phyloP scores from a whole-genome alignment of 805 yeast genomes.

The Peterozyma toletana region DNA sequence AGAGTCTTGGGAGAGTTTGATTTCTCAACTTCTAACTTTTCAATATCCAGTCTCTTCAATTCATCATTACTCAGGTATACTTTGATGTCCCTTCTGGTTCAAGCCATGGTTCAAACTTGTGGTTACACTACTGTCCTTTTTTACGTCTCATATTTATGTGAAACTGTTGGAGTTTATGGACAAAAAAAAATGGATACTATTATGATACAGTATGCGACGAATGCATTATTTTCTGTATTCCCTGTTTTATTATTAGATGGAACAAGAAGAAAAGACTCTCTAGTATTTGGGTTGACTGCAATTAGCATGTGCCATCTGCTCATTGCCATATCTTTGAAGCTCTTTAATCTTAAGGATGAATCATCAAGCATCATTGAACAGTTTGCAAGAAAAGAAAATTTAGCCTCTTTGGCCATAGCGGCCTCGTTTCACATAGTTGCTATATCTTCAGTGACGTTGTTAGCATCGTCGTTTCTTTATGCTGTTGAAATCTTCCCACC shows the following conservation, averaged over 20 bases:
- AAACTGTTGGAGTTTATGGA: conserved; percentile 35
- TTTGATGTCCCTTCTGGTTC: conserved; percentile 29
- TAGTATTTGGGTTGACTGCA: conserved; percentile 33
- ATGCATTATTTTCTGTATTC: conserved; percentile 31
- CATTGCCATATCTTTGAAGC: background rate
- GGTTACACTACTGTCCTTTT: conserved; percentile 36
- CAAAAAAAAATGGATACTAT: conserved; percentile 24
- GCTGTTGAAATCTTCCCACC: conserved; percentile 41
- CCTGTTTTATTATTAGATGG: conserved; percentile 37
- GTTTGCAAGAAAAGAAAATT: conserved; percentile 23
- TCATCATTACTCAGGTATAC: conserved; percentile 26
- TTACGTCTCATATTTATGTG: conserved; percentile 38
- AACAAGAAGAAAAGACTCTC: conserved; percentile 37
- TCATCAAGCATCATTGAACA: background rate
- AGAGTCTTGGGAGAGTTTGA: background rate
- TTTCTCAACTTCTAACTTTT: conserved; percentile 15
- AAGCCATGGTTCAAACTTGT: conserved; percentile 35
- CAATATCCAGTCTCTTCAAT: conserved; percentile 26
- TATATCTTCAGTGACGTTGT: conserved; percentile 36
- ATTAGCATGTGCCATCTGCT: conserved; percentile 23
- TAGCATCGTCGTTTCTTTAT: conserved; percentile 42
- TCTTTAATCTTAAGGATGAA: background rate
- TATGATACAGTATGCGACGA: conserved; percentile 31
- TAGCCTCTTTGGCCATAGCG: conserved; percentile 37
- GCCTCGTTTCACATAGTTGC: conserved; percentile 37